Base-by-base conservation (phyloP, 2,329 filamentous ascomycete species). In the Didymella segeticola region DNA sequence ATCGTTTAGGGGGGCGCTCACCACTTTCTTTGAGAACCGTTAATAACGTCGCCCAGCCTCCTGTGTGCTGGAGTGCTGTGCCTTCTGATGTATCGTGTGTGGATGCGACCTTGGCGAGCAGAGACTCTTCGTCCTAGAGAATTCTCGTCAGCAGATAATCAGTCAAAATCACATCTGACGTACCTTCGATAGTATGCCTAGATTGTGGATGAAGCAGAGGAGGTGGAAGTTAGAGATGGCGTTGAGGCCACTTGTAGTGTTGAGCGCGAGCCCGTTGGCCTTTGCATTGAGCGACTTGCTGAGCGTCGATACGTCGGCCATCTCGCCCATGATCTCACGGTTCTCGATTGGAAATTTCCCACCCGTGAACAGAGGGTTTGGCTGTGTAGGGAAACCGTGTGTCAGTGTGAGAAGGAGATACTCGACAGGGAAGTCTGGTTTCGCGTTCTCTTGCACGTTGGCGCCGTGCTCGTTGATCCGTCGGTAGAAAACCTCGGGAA, bases 401-500 rank as follows among this genome's bases (percentile, higher is more conserved):
- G 95, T 99, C 59, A 99, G 83, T 8, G 95, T 98, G 57, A 98
- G 91, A 51, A 98, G 87, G 27, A 99, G 84, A 73, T 98, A 99
- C 73, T 99, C 95, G 42, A 97, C 93, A 0, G 95, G 95, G 74
- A 99, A 99, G 38, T 90, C 87, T 0, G 95, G 95, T 72, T 97
- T 98, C 20, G 95, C 95, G 66, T 96, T 98, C 75, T 98, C 91
- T 73, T 97, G 95, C 7, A 98, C 95, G 64, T 93, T 96, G 60
- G 89, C 91, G 27, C 93, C 93, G 71, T 99, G 96, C 74, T 99
- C 93, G 75, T 99, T 99, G 75, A 96, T 91, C 64, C 86, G 88
- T 57, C 93, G 87, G 78, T 96, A 99, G 77, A 98, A 99, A 4
- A 99, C 93, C 69, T 99, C 95, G 1, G 95, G 95, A 19, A 99